Base-by-base conservation (phyloP, 768 basidiomycete species). In the Collybiopsis confluens region DNA sequence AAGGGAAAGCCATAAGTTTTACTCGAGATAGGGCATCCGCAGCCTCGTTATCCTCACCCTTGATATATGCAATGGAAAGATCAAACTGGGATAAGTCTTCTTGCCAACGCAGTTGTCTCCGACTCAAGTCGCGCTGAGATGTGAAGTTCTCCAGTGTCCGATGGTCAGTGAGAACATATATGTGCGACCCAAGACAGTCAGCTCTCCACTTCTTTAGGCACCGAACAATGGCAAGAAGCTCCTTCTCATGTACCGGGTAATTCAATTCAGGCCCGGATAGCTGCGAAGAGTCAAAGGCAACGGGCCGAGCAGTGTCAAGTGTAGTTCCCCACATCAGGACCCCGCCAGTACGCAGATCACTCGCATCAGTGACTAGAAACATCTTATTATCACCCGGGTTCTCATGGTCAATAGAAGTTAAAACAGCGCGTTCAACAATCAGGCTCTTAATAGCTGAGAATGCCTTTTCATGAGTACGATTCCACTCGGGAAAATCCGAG, bases 151-250 rank as follows among this genome's bases (percentile, higher is more conserved):
- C 67, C 1, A 69, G 57, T 0, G 69, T 66, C 1, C 63, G 53
- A 46, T 73, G 72, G 54, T 71, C 71, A 1, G 70, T 70, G 49
- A 44, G 66, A 15, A 73, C 61, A 0, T 21, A 2, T 66, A 59
- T 53, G 2, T 26, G 26, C 18, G 45, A 41, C 6, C 61, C 59
- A 5, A 63, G 27, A 1, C 58, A 49, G 26, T 62, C 58, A 3
- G 54, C 45, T 1, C 57, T 40, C 64, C 62, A 68, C n/a, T 58
- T 45, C 4, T 58, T 28, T 0, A 63, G 55, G 0, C 66, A 62
- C 1, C 64, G 57, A 0, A 73, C 61, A 7, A 74, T 69, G 0
- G 69, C 68, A 0, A 70, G 50, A 0, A 72, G 52, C 51, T 71
- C 68, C 50, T 66, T 64, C 50, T 71, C 62, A 0, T 52, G 50